Evolutionary conservation across 2,329 filamentous ascomycete species (phyloP), one percentile per base, ranked within the genome.

Genomic region (Verticillium nubilum): DNA sequence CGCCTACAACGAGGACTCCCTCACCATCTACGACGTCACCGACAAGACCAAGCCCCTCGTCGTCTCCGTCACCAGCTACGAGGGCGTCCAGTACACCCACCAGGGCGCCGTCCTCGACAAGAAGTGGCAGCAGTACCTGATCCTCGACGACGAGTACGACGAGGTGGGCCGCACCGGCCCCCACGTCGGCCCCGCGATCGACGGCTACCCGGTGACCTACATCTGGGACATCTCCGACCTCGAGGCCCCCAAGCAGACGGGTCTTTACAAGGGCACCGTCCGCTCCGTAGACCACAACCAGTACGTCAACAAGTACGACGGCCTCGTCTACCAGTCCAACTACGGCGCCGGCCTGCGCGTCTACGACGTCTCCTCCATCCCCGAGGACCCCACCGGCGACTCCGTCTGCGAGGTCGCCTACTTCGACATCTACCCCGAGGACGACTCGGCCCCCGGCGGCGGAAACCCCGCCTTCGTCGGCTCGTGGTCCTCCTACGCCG

Each of bases 11-110:
- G 79, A 80, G 64, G 78, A 81, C 62, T 75, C 75, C 0, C 66
- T 81, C 52, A 80, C 78, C 53, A 79, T 81, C 62, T 81, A 78
- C 66, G 79, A 83, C 59, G 74, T 82, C 15, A 80, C 77, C 23
- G 69, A 81, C 69, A 80, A 80, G 70, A 69, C 71, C 25, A 69
- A 69, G 52, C 65, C 73, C 56, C 72, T 66, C n/a, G 71, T 82
- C 60, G 74, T 84, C 61, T 83, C 80, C 55, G 74, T 74, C 60
- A 82, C 80, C 3, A 76, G 76, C 0, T 85, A 84, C 68, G 73
- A 78, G 12, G 81, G 82, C 52, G 58, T 42, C 26, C 67, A 75
- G 19, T 84, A 84, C 72, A 82, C 80, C 1, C 82, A 85, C 66
- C 82, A 85, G 66, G 82, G 82, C 57, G 78, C 76, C 69, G 72